Evolutionary conservation across 495 filamentous ascomycete genomes (phyloP), one percentile per base, ranked within the genome.

Genomic region (Paragyromitra xinjiangensis): DNA sequence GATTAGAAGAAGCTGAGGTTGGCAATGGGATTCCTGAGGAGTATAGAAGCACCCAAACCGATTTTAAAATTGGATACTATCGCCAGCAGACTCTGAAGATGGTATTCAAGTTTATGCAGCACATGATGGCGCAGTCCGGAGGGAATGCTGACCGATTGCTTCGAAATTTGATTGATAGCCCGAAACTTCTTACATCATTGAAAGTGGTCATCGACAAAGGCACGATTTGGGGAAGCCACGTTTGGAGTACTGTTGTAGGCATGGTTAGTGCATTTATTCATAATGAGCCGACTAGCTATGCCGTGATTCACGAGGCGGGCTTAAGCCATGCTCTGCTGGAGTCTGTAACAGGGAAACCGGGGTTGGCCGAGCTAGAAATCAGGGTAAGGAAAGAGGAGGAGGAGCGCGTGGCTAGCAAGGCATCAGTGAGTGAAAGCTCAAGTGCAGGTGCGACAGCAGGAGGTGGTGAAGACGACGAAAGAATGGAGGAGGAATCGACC

Each of bases 231-330:
- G 96, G 96, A 53, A 93, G 94, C 12, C 89, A 92, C 77, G 93
- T 98, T 16, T 99, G 96, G 96, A 96, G 93, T 69, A 92, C 92
- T 81, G 91, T 93, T 19, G 92, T 95, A 70, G 92, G 91, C 76
- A 94, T 98, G 78, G 87, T 98, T 37, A 95, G 92, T 83, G 95
- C 91, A 81, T 98, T 98, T 85, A 97, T 99, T 72, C 96, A 99
- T 84, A 98, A 98, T 82, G 96, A 99, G 80, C 96, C 96, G 2
- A 98, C 96, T 4, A 99, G 96, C 81, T 98, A 98, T 81, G 90
- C 92, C 37, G 93, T 97, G 19, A 94, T 99, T 78, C 92, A 92
- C 19, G 96, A 99, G 85, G 94, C 96, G 59, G 95, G 95, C 39
- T 86, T 98, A 64, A 93, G 94, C 73, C 90, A 91, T 81, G 92